Percentiles rank a stretch among this genome's conserved stretches.
These are phyloP conservation scores for Houttuynia cordata DNA, from an alignment of 164 flowering plant genomes.

Conservation along the genomic window DNA sequence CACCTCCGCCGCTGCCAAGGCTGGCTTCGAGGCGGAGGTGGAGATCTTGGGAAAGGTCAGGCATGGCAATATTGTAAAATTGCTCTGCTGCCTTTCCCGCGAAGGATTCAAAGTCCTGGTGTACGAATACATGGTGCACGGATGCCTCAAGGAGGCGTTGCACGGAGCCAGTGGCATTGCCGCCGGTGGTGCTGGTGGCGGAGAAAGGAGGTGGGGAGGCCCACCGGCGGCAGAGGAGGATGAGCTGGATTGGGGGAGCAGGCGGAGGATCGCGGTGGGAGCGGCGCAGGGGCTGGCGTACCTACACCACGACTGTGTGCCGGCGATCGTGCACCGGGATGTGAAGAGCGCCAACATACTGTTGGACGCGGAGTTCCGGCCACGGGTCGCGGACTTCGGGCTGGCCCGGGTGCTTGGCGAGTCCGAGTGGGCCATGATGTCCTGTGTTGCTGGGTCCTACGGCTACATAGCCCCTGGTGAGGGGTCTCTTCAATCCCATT, in stretches of 20 bases:
- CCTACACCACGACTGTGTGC: constrained; percentile 71
- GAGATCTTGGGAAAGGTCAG: constrained; percentile 46
- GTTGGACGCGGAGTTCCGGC: constrained; percentile 40
- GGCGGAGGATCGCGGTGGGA: constrained; percentile 47
- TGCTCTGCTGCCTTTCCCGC: constrained; percentile 31
- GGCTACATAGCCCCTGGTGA: constrained; percentile 90
- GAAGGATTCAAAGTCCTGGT: constrained; percentile 46
- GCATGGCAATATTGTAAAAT: constrained; percentile 52
- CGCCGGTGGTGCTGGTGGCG: too few species aligned
- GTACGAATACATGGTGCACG: constrained; percentile 68
- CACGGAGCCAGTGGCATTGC: constrained; percentile 42
- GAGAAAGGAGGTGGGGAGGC: too few species aligned
- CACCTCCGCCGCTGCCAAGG: constrained; percentile 18
- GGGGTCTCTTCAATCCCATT: not conserved
- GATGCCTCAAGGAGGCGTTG: constrained; percentile 63
- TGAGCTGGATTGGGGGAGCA: constrained; percentile 33
- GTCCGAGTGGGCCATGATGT: constrained; percentile 28
- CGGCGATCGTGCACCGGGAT: constrained; percentile 67
- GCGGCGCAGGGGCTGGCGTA: constrained; percentile 68
- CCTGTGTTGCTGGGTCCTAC: constrained; percentile 60
- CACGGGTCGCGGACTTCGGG: constrained; percentile 73
- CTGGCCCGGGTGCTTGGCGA: constrained; percentile 42
- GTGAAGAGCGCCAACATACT: constrained; percentile 66
- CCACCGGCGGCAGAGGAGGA: constrained; percentile 15
- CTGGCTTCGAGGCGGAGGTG: constrained; percentile 40